A percentile compares a stretch with the other conserved stretches of the same genome.
These are phyloP conservation scores for Themeda triandra DNA, from an alignment of 176 grass and related monocot genomes.

Conservation along the genomic window DNA sequence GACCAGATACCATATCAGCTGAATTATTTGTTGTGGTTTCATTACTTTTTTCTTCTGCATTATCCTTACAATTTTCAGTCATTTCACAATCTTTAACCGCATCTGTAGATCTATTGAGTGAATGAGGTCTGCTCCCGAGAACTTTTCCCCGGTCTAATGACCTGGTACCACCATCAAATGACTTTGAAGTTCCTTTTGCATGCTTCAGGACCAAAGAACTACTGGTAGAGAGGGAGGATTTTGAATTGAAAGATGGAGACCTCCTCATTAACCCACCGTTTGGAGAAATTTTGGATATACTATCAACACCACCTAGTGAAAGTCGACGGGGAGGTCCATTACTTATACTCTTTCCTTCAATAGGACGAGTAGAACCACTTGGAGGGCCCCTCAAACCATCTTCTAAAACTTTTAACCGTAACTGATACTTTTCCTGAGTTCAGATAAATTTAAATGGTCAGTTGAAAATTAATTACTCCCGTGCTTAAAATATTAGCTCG, in stretches of 20 bases:
- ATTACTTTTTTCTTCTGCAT: conserved; percentile 47
- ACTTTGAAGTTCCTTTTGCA: conserved; percentile 75
- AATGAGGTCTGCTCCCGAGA: conserved; percentile 52
- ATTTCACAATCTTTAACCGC: conserved; percentile 43
- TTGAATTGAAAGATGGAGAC: conserved; percentile 85
- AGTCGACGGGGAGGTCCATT: conserved; percentile 65
- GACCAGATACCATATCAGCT: conserved; percentile 68
- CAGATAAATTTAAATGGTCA: not conserved
- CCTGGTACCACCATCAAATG: conserved; percentile 85
- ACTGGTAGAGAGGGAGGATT: conserved; percentile 62
- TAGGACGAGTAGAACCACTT: conserved; percentile 50
- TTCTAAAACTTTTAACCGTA: conserved; percentile 88
- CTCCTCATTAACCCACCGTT: conserved; percentile 54
- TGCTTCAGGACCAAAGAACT: conserved; percentile 69
- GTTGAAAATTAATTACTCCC: not conserved
- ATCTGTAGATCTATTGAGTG: conserved; percentile 62
- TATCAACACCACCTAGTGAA: conserved; percentile 76
- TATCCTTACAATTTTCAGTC: conserved; percentile 46
- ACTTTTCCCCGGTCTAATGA: conserved; percentile 52
- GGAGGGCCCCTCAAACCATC: conserved; percentile 69
- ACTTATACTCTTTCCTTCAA: conserved; percentile 55
- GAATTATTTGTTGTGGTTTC: conserved; percentile 40
- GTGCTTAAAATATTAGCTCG: not conserved
- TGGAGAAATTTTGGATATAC: conserved; percentile 55
- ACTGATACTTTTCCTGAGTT: conserved; percentile 81